Conservation (phyloP, 2,329 filamentous ascomycete species). For the Chaetomium olivaceum region DNA sequence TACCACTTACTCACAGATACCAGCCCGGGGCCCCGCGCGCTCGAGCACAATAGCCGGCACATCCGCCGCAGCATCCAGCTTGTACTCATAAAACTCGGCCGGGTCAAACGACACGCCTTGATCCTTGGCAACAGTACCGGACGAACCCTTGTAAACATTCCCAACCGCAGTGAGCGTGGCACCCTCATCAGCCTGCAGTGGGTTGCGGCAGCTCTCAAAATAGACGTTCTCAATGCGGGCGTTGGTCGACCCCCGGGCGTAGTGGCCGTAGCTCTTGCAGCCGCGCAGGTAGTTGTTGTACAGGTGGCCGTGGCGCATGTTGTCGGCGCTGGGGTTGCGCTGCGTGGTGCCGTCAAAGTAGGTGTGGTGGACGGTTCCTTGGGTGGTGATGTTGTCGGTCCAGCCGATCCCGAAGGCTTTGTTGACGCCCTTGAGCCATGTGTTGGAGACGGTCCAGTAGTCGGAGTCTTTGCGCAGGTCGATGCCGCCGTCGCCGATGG, state of each 20-base stretch:
- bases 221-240: neutral
- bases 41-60: neutral
- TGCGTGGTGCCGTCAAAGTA: neutral
- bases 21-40: neutral
- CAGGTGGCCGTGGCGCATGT: neutral
- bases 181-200: neutral
- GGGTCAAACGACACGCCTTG: neutral
- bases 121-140: neutral
- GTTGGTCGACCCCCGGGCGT: neutral
- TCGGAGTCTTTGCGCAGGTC: neutral
- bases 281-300: slow-evolving; percentile 5
- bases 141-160: neutral
- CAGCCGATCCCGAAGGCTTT: slow-evolving; percentile 1
- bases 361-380: neutral
- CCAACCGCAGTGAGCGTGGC: neutral
- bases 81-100: neutral
- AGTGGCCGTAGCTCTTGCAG: neutral
- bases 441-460: neutral
- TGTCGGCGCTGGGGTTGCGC: slow-evolving; percentile 2
- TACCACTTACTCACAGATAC: neutral
- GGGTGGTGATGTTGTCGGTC: neutral
- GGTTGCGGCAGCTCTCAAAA: neutral
- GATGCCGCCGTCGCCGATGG: slow-evolving; percentile 1
- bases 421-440: neutral
- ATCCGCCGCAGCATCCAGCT: neutral